phyloP scores from a whole-genome alignment of 2,329 filamentous ascomycete genomes.

The Aspergillus uvarum region DNA sequence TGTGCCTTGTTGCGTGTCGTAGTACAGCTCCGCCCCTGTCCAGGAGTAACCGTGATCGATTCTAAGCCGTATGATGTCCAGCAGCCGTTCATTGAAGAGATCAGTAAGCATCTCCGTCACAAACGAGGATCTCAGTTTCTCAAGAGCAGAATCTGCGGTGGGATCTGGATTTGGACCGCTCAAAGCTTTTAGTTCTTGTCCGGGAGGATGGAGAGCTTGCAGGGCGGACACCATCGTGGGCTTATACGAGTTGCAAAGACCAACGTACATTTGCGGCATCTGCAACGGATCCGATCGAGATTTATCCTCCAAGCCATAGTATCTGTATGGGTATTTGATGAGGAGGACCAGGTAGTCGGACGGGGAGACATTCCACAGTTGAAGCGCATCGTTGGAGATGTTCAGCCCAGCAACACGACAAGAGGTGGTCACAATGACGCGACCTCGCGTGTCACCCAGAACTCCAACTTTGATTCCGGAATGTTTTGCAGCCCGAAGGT shows the following conservation, averaged over 20 bases:
- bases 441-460: constrained; percentile 53
- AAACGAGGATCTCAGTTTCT: constrained; percentile 42
- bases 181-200: not conserved
- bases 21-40: constrained; percentile 64
- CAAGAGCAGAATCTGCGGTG: not conserved
- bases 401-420: constrained; percentile 68
- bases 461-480: constrained; percentile 71
- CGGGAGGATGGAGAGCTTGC: constrained; percentile 46
- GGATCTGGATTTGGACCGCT: not conserved
- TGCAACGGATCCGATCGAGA: not conserved
- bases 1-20: constrained; percentile 49
- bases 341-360: constrained; percentile 73
- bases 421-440: constrained; percentile 64
- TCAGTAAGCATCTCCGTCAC: constrained; percentile 71
- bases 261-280: constrained; percentile 59
- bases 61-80: constrained; percentile 62
- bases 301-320: constrained; percentile 59
- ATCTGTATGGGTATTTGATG: constrained; percentile 63
- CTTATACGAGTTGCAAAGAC: constrained; percentile 71
- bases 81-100: constrained; percentile 65
- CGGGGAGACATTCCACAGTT: constrained; percentile 70
- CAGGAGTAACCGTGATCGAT: constrained; percentile 57
- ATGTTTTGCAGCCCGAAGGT: constrained; percentile 60
- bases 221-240: constrained; percentile 59
- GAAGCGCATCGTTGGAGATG: constrained; percentile 70